Percentiles rank a stretch among this genome's conserved stretches.
Evolutionary conservation across 306 rosid genomes (phyloP).

Genomic region (Citrullus mucosospermus): DNA sequence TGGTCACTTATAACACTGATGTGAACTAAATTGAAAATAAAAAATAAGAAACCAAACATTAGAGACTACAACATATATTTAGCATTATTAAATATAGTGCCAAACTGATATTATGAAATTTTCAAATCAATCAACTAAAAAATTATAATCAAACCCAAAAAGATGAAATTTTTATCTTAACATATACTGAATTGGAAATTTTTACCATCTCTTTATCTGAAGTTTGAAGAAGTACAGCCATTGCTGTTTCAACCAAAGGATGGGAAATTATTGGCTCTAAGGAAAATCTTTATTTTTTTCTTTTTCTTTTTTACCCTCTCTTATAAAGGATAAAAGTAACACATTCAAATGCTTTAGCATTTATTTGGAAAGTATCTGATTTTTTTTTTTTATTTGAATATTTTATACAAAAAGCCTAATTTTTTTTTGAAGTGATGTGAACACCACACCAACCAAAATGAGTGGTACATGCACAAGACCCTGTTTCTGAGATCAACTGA

Average conservation of each 20-base stretch:
- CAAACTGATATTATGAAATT: background rate
- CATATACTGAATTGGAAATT: background rate
- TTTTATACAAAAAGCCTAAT: background rate
- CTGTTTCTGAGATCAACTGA: background rate
- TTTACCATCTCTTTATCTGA: background rate
- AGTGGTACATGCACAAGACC: conserved; percentile 13
- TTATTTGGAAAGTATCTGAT: background rate
- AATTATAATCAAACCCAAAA: background rate
- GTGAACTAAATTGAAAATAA: background rate
- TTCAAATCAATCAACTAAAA: background rate
- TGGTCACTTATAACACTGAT: background rate
- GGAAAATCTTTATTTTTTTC: too few relatives aligned
- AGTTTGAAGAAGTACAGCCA: background rate
- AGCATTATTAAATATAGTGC: background rate
- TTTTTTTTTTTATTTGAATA: background rate
- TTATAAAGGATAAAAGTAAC: background rate
- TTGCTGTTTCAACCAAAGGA: background rate
- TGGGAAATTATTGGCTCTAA: background rate
- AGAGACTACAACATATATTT: background rate
- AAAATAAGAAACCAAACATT: background rate
- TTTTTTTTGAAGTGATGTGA: conserved; percentile 2
- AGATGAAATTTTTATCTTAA: background rate
- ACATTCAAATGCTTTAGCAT: background rate
- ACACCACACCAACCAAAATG: conserved; percentile 11
- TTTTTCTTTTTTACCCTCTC: background rate